A percentile compares a stretch with the other conserved stretches of the same genome.
Evolutionary conservation across 805 yeast genomes (phyloP).

Genomic region (Ogataea wickerhamii): DNA sequence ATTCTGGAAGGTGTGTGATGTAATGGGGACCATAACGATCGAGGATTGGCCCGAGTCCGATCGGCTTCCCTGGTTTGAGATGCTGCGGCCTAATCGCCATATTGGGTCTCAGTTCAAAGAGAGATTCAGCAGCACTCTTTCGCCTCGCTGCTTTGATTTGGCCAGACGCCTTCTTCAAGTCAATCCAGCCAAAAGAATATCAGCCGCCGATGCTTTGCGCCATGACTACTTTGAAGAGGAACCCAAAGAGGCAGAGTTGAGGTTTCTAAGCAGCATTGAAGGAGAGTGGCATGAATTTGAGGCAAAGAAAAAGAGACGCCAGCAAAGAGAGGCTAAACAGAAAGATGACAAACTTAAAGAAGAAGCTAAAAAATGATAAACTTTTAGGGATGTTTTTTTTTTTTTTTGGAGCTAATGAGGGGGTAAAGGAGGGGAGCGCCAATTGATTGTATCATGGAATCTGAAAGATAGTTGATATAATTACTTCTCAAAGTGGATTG

Average conservation of each 20-base stretch:
- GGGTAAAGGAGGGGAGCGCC: no score
- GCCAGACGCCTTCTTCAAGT: slow-evolving; percentile 60
- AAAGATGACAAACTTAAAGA: slow-evolving; percentile 12
- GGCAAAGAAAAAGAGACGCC: slow-evolving; percentile 71
- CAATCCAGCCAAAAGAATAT: slow-evolving; percentile 65
- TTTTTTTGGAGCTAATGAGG: no score
- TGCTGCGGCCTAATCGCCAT: slow-evolving; percentile 58
- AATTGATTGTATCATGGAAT: no score
- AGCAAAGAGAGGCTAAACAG: slow-evolving; percentile 24
- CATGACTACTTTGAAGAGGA: slow-evolving; percentile 70
- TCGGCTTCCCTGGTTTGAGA: slow-evolving; percentile 87
- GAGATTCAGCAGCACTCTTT: slow-evolving; percentile 39
- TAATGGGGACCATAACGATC: slow-evolving; percentile 82
- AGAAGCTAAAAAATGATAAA: no score
- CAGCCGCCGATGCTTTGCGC: slow-evolving; percentile 65
- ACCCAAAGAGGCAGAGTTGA: slow-evolving; percentile 61
- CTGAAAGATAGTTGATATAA: no score
- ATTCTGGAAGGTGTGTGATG: slow-evolving; percentile 65
- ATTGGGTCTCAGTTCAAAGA: slow-evolving; percentile 38
- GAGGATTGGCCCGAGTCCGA: slow-evolving; percentile 77
- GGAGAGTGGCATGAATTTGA: slow-evolving; percentile 99
- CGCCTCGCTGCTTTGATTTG: slow-evolving; percentile 57
- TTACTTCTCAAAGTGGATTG: no score
- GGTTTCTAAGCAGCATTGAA: slow-evolving; percentile 48
- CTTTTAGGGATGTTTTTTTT: no score